Percentiles rank a stretch among this genome's conserved stretches.
Evolutionary conservation across 257 asterid genomes (phyloP).

Genomic region (Solanum verrucosum): DNA sequence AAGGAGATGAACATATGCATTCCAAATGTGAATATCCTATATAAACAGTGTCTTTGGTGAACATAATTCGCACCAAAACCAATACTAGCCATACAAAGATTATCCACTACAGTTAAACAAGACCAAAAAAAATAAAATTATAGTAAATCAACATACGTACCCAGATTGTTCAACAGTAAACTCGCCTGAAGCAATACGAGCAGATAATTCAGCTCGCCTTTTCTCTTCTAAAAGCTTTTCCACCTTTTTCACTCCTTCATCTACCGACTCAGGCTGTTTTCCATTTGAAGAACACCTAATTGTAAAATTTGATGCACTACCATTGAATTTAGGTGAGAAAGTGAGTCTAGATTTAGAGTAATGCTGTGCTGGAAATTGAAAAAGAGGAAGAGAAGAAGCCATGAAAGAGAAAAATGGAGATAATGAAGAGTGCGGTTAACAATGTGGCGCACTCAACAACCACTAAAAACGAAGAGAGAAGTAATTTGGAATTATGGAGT

Average conservation of each 20-base stretch:
- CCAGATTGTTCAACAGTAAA: conserved; percentile 67
- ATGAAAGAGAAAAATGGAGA: conserved; percentile 7
- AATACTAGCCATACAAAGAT: neutral
- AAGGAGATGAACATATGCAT: neutral
- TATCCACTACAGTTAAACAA: neutral
- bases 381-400: conserved; percentile 49
- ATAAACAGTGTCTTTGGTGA: neutral
- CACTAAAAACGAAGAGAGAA: neutral
- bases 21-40: neutral
- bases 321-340: conserved; percentile 1
- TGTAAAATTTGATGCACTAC: conserved; percentile 31
- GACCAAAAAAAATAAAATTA: neutral
- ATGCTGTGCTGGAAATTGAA: conserved; percentile 20
- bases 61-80: neutral
- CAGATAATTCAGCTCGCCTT: conserved; percentile 70
- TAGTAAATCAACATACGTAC: conserved; percentile 14
- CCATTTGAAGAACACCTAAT: conserved; percentile 57
- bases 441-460: conserved; percentile 13
- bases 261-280: conserved; percentile 17
- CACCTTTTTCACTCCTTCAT: conserved; percentile 42
- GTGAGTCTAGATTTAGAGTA: conserved; percentile 10
- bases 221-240: conserved; percentile 56
- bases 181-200: conserved; percentile 81
- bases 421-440: neutral
- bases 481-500: neutral